A percentile compares a stretch with the other conserved stretches of the same genome.
These are phyloP conservation scores for Diphasiastrum complanatum DNA, from an alignment of 83 land plant species.

Conservation along the genomic window DNA sequence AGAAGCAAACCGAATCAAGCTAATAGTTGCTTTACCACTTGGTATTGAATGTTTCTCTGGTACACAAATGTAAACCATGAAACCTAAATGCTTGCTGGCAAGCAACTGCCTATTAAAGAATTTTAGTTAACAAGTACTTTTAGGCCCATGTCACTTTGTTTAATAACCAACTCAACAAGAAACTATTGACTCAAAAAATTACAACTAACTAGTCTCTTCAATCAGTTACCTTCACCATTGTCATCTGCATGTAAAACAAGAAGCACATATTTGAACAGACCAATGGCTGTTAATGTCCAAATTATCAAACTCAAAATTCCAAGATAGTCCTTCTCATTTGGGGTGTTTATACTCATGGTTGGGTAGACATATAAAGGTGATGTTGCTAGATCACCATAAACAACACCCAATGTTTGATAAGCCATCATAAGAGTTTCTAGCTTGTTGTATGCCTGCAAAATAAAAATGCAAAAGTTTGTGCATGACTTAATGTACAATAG, in stretches of 20 bases:
- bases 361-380: constrained; percentile 29
- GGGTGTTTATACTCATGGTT: constrained; percentile 8
- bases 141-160: background rate
- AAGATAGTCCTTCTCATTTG: constrained; percentile 21
- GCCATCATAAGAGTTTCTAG: constrained; percentile 17
- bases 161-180: background rate
- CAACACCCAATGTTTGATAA: constrained; percentile 22
- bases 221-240: constrained; percentile 29
- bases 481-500: too few relatives aligned
- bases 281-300: constrained; percentile 27
- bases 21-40: too few relatives aligned
- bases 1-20: too few relatives aligned
- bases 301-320: constrained; percentile 28
- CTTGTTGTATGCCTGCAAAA: background rate
- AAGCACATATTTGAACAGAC: constrained; percentile 20
- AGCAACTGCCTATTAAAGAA: too few relatives aligned
- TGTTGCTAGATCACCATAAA: constrained; percentile 33
- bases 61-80: too few relatives aligned
- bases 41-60: too few relatives aligned
- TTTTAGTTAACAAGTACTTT: background rate
- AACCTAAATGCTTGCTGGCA: too few relatives aligned
- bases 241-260: constrained; percentile 26
- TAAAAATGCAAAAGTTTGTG: too few relatives aligned
- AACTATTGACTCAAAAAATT: background rate
- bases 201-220: background rate